Conservation (phyloP, 768 basidiomycete genomes). For the Suillus placidus region DNA sequence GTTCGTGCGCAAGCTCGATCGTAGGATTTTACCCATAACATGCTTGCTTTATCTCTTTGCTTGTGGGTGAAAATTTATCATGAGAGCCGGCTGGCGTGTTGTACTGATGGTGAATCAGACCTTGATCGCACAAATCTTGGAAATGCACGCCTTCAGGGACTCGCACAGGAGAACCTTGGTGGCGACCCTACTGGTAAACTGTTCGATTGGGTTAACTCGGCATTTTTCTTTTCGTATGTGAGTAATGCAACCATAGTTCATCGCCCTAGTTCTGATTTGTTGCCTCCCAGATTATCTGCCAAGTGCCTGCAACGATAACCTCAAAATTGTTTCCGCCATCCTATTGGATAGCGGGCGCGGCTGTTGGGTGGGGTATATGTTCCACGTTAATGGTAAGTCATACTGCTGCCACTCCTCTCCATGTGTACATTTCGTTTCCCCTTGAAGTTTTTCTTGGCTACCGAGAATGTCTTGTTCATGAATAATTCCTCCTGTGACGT, state of each 20-base stretch:
- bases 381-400: slow-evolving; percentile 67
- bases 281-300: slow-evolving; percentile 58
- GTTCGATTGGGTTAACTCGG: slow-evolving; percentile 76
- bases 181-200: slow-evolving; percentile 67
- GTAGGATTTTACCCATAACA: slow-evolving; percentile 49
- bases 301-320: slow-evolving; percentile 63
- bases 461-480: neutral
- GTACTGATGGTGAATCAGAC: slow-evolving; percentile 30
- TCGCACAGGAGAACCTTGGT: slow-evolving; percentile 62
- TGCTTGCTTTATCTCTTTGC: slow-evolving; percentile 77
- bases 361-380: slow-evolving; percentile 75
- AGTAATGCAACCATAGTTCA: slow-evolving; percentile 21
- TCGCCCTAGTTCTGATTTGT: neutral
- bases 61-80: slow-evolving; percentile 47
- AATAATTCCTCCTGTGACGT: no score
- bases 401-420: neutral
- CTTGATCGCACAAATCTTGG: slow-evolving; percentile 79
- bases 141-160: slow-evolving; percentile 77
- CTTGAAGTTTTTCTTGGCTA: neutral
- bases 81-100: neutral
- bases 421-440: no score
- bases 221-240: slow-evolving; percentile 81
- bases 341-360: slow-evolving; percentile 64
- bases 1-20: slow-evolving; percentile 42
- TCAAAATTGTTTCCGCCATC: slow-evolving; percentile 74